Evolutionary conservation across 106 monocot species (phyloP).

Genomic region (Vanilla planifolia): DNA sequence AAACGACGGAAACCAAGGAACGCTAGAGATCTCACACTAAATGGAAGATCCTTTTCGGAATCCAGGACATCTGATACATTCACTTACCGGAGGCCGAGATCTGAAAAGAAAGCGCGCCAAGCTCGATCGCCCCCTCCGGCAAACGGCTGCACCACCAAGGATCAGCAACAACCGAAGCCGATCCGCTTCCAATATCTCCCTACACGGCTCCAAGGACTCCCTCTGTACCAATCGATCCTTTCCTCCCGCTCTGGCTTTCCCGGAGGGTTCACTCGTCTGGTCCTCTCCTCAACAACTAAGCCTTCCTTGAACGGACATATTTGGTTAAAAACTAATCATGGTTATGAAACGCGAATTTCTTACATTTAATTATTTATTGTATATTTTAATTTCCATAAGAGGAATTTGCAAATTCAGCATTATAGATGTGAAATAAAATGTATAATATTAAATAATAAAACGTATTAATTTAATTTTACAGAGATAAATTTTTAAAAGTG

Average conservation of each 20-base stretch:
- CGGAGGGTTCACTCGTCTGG: background rate
- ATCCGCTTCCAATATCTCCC: background rate
- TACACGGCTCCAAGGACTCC: background rate
- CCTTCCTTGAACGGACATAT: background rate
- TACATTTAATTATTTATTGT: too few species aligned
- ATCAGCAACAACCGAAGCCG: background rate
- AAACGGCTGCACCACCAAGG: background rate
- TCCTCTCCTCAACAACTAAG: background rate
- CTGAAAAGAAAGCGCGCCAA: background rate
- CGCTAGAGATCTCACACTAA: background rate
- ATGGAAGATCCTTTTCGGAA: background rate
- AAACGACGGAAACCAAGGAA: background rate
- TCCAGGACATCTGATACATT: background rate
- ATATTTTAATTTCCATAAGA: too few species aligned
- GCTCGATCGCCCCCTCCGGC: background rate
- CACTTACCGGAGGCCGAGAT: constrained; percentile 9
- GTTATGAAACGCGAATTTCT: too few species aligned
- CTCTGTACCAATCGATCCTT: background rate
- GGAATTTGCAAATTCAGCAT: too few species aligned
- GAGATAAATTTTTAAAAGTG: too few species aligned
- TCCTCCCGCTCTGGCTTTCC: background rate
- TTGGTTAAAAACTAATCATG: background rate
- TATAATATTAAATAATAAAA: too few species aligned
- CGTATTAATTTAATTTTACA: too few species aligned
- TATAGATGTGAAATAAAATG: too few species aligned